phyloP scores from a whole-genome alignment of 306 rosid species.

The Sicyos baderoa region DNA sequence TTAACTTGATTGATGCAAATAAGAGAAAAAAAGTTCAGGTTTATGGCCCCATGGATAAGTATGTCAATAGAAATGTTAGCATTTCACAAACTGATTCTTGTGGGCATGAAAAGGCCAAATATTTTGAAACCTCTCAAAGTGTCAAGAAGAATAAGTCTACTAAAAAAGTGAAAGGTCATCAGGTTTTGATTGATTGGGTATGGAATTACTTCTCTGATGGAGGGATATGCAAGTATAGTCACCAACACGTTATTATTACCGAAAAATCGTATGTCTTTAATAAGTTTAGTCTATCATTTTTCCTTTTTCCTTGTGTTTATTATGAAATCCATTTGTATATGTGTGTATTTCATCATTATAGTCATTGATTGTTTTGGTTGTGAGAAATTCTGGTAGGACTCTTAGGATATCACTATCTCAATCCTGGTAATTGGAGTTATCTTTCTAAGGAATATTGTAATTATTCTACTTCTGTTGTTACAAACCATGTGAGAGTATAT shows the following conservation, averaged over 20 bases:
- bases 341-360: background rate
- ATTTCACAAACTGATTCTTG: constrained; percentile 25
- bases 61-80: constrained; percentile 10
- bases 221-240: constrained; percentile 28
- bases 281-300: background rate
- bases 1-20: constrained; percentile 23
- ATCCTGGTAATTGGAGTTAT: no score
- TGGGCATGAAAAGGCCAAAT: constrained; percentile 19
- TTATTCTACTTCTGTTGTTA: constrained; percentile 1
- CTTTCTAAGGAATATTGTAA: background rate
- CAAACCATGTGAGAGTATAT: constrained; percentile 7
- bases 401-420: background rate
- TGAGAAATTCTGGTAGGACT: background rate
- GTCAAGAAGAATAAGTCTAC: constrained; percentile 22
- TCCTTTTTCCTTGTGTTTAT: background rate
- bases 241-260: constrained; percentile 34
- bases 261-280: constrained; percentile 51
- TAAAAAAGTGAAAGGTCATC: constrained; percentile 34
- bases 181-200: constrained; percentile 67
- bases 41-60: constrained; percentile 40
- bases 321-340: background rate
- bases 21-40: constrained; percentile 34
- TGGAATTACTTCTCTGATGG: constrained; percentile 74
- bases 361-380: background rate
- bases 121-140: constrained; percentile 20